Percentiles rank a stretch among this genome's conserved stretches.
These are phyloP conservation scores for Stemphylium lycopersici DNA, from an alignment of 2,329 filamentous ascomycete species.

Conservation along the genomic window DNA sequence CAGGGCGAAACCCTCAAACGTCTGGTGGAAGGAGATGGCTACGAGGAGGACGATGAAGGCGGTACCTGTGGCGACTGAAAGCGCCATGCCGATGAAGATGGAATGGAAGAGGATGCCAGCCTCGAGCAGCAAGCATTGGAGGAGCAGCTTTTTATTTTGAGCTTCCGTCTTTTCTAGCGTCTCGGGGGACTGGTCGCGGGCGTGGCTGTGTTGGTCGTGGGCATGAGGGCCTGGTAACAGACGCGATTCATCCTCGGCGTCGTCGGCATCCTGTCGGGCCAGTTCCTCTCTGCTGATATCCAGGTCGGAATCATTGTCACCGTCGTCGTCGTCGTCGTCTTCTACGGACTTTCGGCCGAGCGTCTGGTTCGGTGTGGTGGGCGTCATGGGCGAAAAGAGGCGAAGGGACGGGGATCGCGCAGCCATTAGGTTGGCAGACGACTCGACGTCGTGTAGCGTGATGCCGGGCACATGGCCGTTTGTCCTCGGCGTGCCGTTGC, in stretches of 20 bases:
- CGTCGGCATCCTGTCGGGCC: conserved; percentile 30
- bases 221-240: conserved; percentile 34
- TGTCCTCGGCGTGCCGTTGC: conserved; percentile 20
- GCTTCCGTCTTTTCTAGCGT: conserved; percentile 46
- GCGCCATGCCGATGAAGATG: conserved; percentile 75
- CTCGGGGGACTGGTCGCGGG: conserved; percentile 20
- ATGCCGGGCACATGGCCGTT: conserved; percentile 40
- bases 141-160: conserved; percentile 65
- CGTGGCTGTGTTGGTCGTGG: conserved; percentile 24
- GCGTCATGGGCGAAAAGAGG: conserved; percentile 30
- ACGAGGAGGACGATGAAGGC: conserved; percentile 70
- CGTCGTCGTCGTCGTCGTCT: too few species aligned
- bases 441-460: conserved; percentile 38
- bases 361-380: conserved; percentile 16
- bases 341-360: conserved; percentile 18
- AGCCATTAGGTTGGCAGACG: conserved; percentile 43
- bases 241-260: conserved; percentile 41
- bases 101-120: conserved; percentile 81
- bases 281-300: conserved; percentile 47
- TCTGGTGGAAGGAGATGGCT: conserved; percentile 75
- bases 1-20: conserved; percentile 72
- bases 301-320: conserved; percentile 44
- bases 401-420: conserved; percentile 42
- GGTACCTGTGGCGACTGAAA: conserved; percentile 69
- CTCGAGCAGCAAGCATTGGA: conserved; percentile 77